Evolutionary conservation across 768 basidiomycete genomes (phyloP).

Genomic region (Podaxis carcinomalis): DNA sequence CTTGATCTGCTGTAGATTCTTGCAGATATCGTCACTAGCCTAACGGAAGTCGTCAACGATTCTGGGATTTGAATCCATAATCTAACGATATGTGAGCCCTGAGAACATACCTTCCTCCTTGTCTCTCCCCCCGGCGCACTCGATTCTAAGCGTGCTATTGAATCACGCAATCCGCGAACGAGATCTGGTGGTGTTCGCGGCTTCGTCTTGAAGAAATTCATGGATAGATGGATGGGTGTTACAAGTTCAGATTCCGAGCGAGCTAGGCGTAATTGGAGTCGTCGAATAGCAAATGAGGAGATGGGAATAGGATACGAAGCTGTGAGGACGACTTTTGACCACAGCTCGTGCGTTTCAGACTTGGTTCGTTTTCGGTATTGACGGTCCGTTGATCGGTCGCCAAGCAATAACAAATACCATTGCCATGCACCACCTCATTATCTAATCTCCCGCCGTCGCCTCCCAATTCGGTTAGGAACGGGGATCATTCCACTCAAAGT

Average conservation of each 20-base stretch:
- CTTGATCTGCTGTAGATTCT: slow-evolving; percentile 90
- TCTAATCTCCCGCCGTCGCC: not conserved
- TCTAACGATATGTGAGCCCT: not conserved
- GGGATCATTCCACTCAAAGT: no score
- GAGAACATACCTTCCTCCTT: slow-evolving; percentile 64
- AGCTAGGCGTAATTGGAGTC: not conserved
- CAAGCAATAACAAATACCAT: slow-evolving; percentile 5
- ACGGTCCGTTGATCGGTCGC: slow-evolving; percentile 11
- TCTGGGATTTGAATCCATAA: not conserved
- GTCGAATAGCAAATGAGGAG: not conserved
- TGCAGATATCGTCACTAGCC: slow-evolving; percentile 88
- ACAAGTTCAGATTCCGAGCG: slow-evolving; percentile 9
- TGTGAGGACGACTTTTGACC: slow-evolving; percentile 10
- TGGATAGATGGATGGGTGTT: slow-evolving; percentile 23
- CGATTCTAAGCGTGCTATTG: slow-evolving; percentile 71
- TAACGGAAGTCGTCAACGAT: slow-evolving; percentile 25
- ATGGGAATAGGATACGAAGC: slow-evolving; percentile 10
- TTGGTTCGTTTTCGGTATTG: slow-evolving; percentile 17
- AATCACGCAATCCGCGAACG: slow-evolving; percentile 75
- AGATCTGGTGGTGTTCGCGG: slow-evolving; percentile 84
- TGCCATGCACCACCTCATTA: not conserved
- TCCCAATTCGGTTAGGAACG: not conserved
- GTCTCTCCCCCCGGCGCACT: slow-evolving; percentile 73
- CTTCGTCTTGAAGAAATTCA: slow-evolving; percentile 98
- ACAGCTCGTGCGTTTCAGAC: slow-evolving; percentile 19